Evolutionary conservation across 78 protist genomes (phyloP), one percentile per base, ranked within the genome.

Genomic region (Neovahlkampfia damariscottae): DNA sequence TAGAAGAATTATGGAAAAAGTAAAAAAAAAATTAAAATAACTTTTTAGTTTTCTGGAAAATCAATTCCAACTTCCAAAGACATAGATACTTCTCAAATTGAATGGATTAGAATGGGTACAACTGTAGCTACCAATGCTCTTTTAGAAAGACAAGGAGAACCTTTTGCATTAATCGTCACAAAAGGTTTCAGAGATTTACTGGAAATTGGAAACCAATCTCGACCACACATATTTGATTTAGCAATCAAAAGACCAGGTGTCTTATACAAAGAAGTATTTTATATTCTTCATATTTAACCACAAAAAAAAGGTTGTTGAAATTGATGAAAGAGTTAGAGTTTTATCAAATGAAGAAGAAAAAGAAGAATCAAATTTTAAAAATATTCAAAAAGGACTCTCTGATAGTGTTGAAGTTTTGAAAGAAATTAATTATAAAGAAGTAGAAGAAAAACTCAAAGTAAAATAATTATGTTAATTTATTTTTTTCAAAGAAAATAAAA

Each of bases 101-200:
- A 32, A 31, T 80, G 19, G 40, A 90, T 87, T 30, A 77, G 96
- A 30, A 95, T 95, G 98, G 98, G 97, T 37, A 94, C 98, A 27
- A 95, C 98, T 0, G 96, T 93, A 7, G 98, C 96, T 9, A 95
- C 98, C 32, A 95, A 95, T 79, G 98, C 98, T 0, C 84, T 95
- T 38, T 82, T 95, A 8, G 98, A 95, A 69, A 58, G 98, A 28
- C 80, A 92, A 31, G 98, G 96, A 35, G 94, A 82, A 7, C 73
- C 62, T 1, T 76, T 76, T 1, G 83, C 90, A 9, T 73, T 94
- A 8, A 75, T 83, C 10, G 79, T 83, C 38, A 89, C 95, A 5
- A 6, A 8, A 5, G 98, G 98, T 27, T 92, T 91, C 34, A 38
- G 32, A 8, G 96, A 94, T 58, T 59, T 88, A 8, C 76, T 94